Evolutionary conservation across 2,329 filamentous ascomycete genomes (phyloP).

Genomic region (Lasiodiplodia gonubiensis): DNA sequence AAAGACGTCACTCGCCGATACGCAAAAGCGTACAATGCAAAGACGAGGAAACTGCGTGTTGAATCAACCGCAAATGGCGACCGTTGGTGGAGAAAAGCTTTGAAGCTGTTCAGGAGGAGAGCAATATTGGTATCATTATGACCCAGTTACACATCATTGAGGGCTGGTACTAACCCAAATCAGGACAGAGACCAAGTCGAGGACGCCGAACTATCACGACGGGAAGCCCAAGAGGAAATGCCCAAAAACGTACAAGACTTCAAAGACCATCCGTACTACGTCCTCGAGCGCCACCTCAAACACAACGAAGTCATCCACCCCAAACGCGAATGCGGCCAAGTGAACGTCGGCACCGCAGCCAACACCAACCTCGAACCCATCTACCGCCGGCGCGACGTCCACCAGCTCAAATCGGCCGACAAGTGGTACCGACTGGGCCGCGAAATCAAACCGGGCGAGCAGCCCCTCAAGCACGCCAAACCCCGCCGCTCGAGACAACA

Average conservation of each 20-base stretch:
- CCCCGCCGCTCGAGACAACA: conserved; percentile 37
- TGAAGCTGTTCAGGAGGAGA: conserved; percentile 51
- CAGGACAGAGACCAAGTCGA: conserved; percentile 82
- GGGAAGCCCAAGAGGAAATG: conserved; percentile 77
- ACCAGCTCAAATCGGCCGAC: conserved; percentile 76
- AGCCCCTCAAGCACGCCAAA: conserved; percentile 74
- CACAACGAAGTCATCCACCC: conserved; percentile 83
- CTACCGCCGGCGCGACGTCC: conserved; percentile 81
- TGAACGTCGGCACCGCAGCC: conserved; percentile 67
- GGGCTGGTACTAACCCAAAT: not conserved
- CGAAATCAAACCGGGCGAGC: conserved; percentile 75
- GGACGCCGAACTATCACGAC: conserved; percentile 72
- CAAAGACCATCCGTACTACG: conserved; percentile 76
- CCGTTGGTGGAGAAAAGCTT: conserved; percentile 61
- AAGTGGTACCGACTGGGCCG: conserved; percentile 91
- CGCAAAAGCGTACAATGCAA: conserved; percentile 85
- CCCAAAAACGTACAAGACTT: conserved; percentile 86
- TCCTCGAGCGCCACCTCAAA: conserved; percentile 82
- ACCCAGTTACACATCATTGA: not conserved
- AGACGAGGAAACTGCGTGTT: conserved; percentile 81
- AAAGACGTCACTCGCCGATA: conserved; percentile 90
- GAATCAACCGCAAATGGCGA: conserved; percentile 66
- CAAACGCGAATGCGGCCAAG: conserved; percentile 74
- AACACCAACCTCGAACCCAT: conserved; percentile 73
- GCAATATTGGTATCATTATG: conserved; percentile 30